Evolutionary conservation across 495 filamentous ascomycete genomes (phyloP).

Genomic region (Penicillium atrosanguineum): DNA sequence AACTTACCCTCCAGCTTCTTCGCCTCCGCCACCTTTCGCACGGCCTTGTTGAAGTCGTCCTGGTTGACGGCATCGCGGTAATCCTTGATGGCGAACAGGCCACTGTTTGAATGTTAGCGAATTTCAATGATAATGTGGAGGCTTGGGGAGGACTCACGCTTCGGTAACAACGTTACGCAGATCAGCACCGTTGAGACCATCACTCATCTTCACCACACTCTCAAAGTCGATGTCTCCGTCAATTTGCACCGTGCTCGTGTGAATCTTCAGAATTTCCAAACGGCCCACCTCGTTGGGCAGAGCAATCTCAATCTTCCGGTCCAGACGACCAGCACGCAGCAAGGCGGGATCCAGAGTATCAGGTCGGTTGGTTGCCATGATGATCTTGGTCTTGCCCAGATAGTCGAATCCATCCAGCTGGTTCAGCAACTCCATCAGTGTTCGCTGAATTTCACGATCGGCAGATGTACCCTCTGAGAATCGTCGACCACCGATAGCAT

Average conservation of each 20-base stretch:
- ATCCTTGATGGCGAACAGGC: slow-evolving; percentile 95
- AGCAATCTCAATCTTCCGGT: slow-evolving; percentile 98
- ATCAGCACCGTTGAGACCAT: slow-evolving; percentile 96
- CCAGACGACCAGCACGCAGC: slow-evolving; percentile 87
- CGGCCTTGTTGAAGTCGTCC: slow-evolving; percentile 98
- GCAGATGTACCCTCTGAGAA: slow-evolving; percentile 99
- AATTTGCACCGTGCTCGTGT: slow-evolving; percentile 77
- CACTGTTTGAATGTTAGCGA: slow-evolving; percentile 51
- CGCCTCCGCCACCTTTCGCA: slow-evolving; percentile 91
- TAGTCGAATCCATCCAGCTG: slow-evolving; percentile 99
- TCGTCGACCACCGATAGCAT: slow-evolving; percentile 94
- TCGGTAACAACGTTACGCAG: slow-evolving; percentile 97
- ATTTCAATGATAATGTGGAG: slow-evolving; percentile 4
- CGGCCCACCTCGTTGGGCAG: slow-evolving; percentile 98
- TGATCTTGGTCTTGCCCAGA: slow-evolving; percentile 99
- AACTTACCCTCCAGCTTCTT: slow-evolving; percentile 99
- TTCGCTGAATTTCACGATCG: slow-evolving; percentile 98
- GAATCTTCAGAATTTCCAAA: slow-evolving; percentile 98
- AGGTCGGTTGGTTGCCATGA: slow-evolving; percentile 99
- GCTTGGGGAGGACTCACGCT: slow-evolving; percentile 60
- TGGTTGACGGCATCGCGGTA: slow-evolving; percentile 94
- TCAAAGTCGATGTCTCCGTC: slow-evolving; percentile 99
- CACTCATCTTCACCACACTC: slow-evolving; percentile 99
- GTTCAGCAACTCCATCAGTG: slow-evolving; percentile 98
- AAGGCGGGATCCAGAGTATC: slow-evolving; percentile 97